Evolutionary conservation across 2,329 filamentous ascomycete species (phyloP).

Genomic region (Diaporthe capsici): DNA sequence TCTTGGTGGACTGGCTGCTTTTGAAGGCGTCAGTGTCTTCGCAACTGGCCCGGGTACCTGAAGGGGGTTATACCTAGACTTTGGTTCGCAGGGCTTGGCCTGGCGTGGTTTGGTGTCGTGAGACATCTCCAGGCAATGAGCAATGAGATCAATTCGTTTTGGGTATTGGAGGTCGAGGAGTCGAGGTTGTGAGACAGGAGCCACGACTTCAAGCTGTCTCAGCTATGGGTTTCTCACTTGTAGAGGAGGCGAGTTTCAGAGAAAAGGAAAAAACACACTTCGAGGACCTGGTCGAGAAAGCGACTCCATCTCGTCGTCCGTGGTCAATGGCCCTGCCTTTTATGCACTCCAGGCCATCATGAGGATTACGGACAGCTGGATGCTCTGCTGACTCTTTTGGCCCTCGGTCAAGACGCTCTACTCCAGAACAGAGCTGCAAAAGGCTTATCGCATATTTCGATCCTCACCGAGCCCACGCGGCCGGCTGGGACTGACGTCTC

Average conservation of each 20-base stretch:
- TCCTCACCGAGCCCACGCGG: conserved; percentile 29
- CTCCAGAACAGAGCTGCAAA: conserved; percentile 35
- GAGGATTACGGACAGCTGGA: conserved; percentile 12
- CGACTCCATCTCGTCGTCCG: not conserved
- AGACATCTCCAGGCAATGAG: conserved; percentile 32
- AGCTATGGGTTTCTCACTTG: conserved; percentile 4
- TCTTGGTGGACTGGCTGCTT: conserved; percentile 6
- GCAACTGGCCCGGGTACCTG: not conserved
- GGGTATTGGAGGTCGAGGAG: not conserved
- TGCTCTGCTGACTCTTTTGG: conserved; percentile 27
- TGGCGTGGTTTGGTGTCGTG: conserved; percentile 32
- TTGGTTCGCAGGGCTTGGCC: conserved; percentile 20
- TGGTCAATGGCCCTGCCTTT: conserved; percentile 15
- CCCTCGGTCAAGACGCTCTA: conserved; percentile 26
- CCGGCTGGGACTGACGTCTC: conserved; percentile 29
- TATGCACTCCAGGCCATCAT: conserved; percentile 16
- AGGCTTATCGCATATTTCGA: conserved; percentile 38
- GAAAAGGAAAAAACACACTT: conserved; percentile 28
- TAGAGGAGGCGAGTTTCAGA: conserved; percentile 13
- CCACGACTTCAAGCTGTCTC: conserved; percentile 14
- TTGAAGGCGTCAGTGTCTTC: not conserved
- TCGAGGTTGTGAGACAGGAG: conserved; percentile 1
- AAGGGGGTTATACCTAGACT: conserved; percentile 18
- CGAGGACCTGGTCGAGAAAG: conserved; percentile 8
- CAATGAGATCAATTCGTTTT: not conserved